Conservation (phyloP, 495 filamentous ascomycete species). For the Arthonia radiata region DNA sequence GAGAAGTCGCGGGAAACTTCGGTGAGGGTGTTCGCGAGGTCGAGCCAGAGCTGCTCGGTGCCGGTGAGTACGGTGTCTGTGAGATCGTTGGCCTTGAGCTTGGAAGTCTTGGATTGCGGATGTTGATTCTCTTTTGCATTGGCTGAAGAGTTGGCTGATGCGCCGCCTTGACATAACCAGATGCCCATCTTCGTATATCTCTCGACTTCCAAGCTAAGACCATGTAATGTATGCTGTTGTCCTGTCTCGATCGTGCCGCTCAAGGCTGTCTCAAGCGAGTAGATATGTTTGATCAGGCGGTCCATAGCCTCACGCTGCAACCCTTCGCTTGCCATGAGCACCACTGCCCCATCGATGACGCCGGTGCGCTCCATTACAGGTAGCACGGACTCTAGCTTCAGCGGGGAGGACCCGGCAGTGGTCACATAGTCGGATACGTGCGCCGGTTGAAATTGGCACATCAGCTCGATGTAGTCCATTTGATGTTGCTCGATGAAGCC, state of each 20-base stretch:
- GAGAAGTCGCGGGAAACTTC: conserved; percentile 37
- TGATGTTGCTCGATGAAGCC: conserved; percentile 8
- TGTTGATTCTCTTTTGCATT: too few species aligned
- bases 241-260: conserved; percentile 39
- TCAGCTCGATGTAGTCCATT: conserved; percentile 52
- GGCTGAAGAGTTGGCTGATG: too few species aligned
- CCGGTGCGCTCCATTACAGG: conserved; percentile 73
- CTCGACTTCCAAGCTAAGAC: conserved; percentile 32
- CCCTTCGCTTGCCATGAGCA: conserved; percentile 76
- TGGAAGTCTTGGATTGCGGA: conserved; percentile 20
- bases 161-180: conserved; percentile 88
- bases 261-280: conserved; percentile 53
- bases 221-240: conserved; percentile 28
- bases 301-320: conserved; percentile 63
- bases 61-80: conserved; percentile 36
- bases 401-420: conserved; percentile 48
- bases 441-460: conserved; percentile 59
- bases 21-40: conserved; percentile 66
- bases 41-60: conserved; percentile 74
- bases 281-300: conserved; percentile 53
- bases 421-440: conserved; percentile 76
- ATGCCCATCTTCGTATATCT: conserved; percentile 80
- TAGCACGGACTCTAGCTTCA: conserved; percentile 58
- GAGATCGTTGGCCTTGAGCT: conserved; percentile 14
- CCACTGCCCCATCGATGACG: conserved; percentile 77